phyloP scores from a whole-genome alignment of 495 filamentous ascomycete species.

The Xylaria longipes region DNA sequence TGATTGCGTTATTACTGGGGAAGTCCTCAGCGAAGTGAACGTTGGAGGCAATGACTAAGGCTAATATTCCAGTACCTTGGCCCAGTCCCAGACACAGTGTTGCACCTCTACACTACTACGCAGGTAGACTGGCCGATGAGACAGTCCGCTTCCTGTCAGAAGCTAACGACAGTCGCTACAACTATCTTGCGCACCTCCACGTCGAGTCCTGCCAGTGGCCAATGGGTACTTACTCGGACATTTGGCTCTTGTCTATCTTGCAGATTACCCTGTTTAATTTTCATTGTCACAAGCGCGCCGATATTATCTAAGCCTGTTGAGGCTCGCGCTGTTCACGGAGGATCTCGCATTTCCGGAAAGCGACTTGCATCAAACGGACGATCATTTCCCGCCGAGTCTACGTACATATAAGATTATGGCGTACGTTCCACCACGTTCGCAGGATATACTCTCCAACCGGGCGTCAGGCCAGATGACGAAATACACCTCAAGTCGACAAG shows the following conservation, averaged over 20 bases:
- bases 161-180: slow-evolving; percentile 19
- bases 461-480: slow-evolving; percentile 7
- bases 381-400: slow-evolving; percentile 16
- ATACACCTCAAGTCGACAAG: neutral
- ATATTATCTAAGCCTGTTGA: slow-evolving; percentile 1
- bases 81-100: slow-evolving; percentile 14
- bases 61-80: slow-evolving; percentile 18
- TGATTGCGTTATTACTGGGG: slow-evolving; percentile 38
- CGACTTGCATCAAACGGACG: slow-evolving; percentile 15
- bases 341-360: slow-evolving; percentile 18
- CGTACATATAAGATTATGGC: slow-evolving; percentile 16
- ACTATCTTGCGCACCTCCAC: slow-evolving; percentile 28
- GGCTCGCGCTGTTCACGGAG: slow-evolving; percentile 3
- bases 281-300: slow-evolving; percentile 20
- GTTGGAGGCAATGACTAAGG: slow-evolving; percentile 17
- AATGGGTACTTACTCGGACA: slow-evolving; percentile 43
- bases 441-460: neutral
- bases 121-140: neutral
- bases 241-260: slow-evolving; percentile 35
- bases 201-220: slow-evolving; percentile 35
- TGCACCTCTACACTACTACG: neutral
- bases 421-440: neutral
- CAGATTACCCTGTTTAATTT: slow-evolving; percentile 35
- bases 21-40: slow-evolving; percentile 3
- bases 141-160: slow-evolving; percentile 19